phyloP scores from a whole-genome alignment of 2,329 filamentous ascomycete genomes.

The Calycina marina region DNA sequence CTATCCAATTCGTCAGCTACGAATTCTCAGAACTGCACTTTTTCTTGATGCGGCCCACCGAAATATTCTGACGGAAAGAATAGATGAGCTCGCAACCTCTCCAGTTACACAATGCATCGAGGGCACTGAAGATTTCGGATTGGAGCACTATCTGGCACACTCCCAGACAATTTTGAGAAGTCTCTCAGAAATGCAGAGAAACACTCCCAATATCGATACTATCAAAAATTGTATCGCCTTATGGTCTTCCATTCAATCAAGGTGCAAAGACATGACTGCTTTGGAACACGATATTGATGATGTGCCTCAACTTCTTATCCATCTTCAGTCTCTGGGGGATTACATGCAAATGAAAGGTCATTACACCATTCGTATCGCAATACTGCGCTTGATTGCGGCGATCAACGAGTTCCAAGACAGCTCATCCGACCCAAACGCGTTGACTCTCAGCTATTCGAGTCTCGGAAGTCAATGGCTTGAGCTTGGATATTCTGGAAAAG shows the following conservation, averaged over 20 bases:
- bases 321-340: slow-evolving; percentile 37
- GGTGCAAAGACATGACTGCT: slow-evolving; percentile 28
- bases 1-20: slow-evolving; percentile 21
- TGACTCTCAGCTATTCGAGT: slow-evolving; percentile 25
- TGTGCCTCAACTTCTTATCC: slow-evolving; percentile 30
- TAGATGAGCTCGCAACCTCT: slow-evolving; percentile 7
- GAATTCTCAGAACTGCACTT: slow-evolving; percentile 15
- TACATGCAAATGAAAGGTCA: slow-evolving; percentile 43
- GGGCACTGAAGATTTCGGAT: slow-evolving; percentile 14
- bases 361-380: slow-evolving; percentile 31
- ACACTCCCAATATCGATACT: slow-evolving; percentile 13
- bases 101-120: slow-evolving; percentile 5
- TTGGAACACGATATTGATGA: slow-evolving; percentile 34
- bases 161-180: slow-evolving; percentile 15
- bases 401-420: slow-evolving; percentile 30
- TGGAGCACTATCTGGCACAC: slow-evolving; percentile 14
- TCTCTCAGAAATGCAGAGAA: slow-evolving; percentile 15
- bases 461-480: slow-evolving; percentile 40
- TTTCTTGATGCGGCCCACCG: slow-evolving; percentile 9
- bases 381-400: slow-evolving; percentile 33
- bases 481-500: slow-evolving; percentile 45
- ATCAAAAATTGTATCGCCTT: slow-evolving; percentile 12
- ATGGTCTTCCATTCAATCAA: slow-evolving; percentile 26
- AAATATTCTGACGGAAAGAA: slow-evolving; percentile 4
- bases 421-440: slow-evolving; percentile 25